Percentiles rank a stretch among this genome's conserved stretches.
Evolutionary conservation across 2,329 filamentous ascomycete genomes (phyloP).

Genomic region (Nannizzia gypsea): DNA sequence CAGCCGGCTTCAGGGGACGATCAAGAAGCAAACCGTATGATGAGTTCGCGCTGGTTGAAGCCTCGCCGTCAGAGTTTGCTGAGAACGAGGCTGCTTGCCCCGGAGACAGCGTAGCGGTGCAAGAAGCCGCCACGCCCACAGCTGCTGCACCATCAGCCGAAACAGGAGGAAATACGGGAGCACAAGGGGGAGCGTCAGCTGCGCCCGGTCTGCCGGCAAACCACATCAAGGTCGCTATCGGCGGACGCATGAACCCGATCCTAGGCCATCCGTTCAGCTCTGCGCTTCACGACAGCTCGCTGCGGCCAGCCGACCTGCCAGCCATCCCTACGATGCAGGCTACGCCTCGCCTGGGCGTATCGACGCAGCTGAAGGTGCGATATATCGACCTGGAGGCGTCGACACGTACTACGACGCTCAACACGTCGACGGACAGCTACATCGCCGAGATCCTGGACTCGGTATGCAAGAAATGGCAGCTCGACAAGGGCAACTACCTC

Average conservation of each 20-base stretch:
- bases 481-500: conserved; percentile 54
- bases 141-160: conserved; percentile 9
- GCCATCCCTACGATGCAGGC: conserved; percentile 34
- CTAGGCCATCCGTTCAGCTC: conserved; percentile 36
- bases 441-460: conserved; percentile 56
- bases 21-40: conserved; percentile 54
- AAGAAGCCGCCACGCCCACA: conserved; percentile 22
- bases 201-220: conserved; percentile 6
- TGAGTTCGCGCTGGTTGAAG: conserved; percentile 54
- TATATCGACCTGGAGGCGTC: conserved; percentile 50
- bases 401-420: conserved; percentile 41
- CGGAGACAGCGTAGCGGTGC: conserved; percentile 31
- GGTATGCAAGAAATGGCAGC: conserved; percentile 49
- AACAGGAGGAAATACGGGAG: conserved; percentile 12
- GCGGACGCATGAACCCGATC: conserved; percentile 30
- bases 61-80: conserved; percentile 42
- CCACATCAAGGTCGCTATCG: conserved; percentile 15
- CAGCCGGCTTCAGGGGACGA: conserved; percentile 41
- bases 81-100: conserved; percentile 49
- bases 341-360: conserved; percentile 45
- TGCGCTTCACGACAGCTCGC: conserved; percentile 34
- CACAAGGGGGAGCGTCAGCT: not conserved
- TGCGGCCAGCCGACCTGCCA: conserved; percentile 37
- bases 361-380: conserved; percentile 48
- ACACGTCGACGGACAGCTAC: conserved; percentile 53